Evolutionary conservation across 805 yeast species (phyloP).

Genomic region (Kurtzmaniella cleridarum): DNA sequence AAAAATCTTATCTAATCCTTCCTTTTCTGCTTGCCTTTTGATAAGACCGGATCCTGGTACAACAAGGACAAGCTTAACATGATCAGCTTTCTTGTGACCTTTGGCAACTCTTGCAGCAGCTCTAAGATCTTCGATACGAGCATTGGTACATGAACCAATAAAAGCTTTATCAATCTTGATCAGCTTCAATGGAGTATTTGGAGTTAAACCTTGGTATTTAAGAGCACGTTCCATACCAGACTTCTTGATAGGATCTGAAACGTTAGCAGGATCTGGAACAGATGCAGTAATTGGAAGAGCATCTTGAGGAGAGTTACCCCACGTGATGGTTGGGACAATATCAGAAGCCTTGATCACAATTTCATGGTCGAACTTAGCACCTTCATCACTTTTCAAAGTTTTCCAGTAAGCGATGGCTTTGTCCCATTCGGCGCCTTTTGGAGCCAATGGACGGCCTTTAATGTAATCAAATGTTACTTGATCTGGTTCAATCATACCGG

Average conservation of each 20-base stretch:
- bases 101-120: constrained; percentile 91
- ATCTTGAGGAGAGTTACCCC: constrained; percentile 99
- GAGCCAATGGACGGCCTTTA: constrained; percentile 92
- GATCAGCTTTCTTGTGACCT: constrained; percentile 81
- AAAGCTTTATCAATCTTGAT: constrained; percentile 86
- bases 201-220: constrained; percentile 82
- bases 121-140: constrained; percentile 94
- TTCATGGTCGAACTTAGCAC: constrained; percentile 83
- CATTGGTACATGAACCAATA: constrained; percentile 97
- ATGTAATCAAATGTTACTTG: constrained; percentile 82
- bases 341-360: constrained; percentile 77
- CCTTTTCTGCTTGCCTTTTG: constrained; percentile 87
- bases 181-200: constrained; percentile 75
- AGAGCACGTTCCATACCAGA: constrained; percentile 89
- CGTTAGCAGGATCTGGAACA: constrained; percentile 84
- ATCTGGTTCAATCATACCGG: constrained; percentile 98
- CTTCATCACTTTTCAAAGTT: constrained; percentile 81
- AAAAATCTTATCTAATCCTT: constrained; percentile 90
- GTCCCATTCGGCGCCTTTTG: constrained; percentile 91
- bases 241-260: constrained; percentile 66
- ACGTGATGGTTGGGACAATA: constrained; percentile 91
- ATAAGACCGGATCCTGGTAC: constrained; percentile 98
- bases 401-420: constrained; percentile 91
- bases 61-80: constrained; percentile 76
- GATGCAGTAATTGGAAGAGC: constrained; percentile 88